These are phyloP conservation scores for Astragalus glycyphyllos DNA, from an alignment of 306 rosid genomes.

Conservation along the genomic window DNA sequence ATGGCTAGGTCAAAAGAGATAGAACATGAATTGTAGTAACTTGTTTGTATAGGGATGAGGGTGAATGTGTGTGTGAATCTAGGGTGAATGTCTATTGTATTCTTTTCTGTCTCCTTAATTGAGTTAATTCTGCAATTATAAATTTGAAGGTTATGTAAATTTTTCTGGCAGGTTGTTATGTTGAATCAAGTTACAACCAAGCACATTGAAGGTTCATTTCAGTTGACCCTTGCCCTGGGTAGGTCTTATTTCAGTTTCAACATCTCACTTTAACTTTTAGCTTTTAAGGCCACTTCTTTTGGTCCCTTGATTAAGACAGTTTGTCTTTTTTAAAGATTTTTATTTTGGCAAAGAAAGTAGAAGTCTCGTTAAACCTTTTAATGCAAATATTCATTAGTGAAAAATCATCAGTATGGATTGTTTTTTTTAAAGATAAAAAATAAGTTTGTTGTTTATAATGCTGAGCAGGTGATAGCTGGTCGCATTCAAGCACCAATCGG, in stretches of 20 bases:
- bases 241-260: constrained; percentile 43
- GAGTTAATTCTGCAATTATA: constrained; percentile 8
- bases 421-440: not conserved
- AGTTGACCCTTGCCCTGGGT: constrained; percentile 89
- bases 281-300: constrained; percentile 10
- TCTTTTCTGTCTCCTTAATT: constrained; percentile 6
- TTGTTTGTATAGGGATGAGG: too few relatives aligned
- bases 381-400: too few relatives aligned
- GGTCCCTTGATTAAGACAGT: not conserved
- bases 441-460: constrained; percentile 43
- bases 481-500: constrained; percentile 89
- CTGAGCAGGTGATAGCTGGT: constrained; percentile 90
- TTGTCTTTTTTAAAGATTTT: not conserved
- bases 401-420: too few relatives aligned
- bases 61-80: not conserved
- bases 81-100: not conserved
- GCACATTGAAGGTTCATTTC: constrained; percentile 81
- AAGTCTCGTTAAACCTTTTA: too few relatives aligned
- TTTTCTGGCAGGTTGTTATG: constrained; percentile 77
- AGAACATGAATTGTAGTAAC: not conserved
- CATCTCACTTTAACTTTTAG: constrained; percentile 21
- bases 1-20: constrained; percentile 3
- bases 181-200: constrained; percentile 91
- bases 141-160: constrained; percentile 14
- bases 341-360: too few relatives aligned